Base-by-base conservation (phyloP, 257 asterid species). In the Dorcoceras hygrometricum region DNA sequence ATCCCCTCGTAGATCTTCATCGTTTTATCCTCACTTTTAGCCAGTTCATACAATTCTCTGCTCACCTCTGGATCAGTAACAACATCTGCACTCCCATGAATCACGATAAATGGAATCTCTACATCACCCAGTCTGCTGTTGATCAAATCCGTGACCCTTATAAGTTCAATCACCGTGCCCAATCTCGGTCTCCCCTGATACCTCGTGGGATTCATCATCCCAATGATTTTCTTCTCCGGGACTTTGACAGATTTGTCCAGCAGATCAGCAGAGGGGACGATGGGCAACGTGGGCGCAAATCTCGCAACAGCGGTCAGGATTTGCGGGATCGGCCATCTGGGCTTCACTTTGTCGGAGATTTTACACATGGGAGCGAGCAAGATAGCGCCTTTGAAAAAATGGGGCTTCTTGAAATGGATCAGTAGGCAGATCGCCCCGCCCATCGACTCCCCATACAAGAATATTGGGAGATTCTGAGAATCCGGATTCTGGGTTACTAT, bases 41-140 rank as follows among this genome's bases (percentile, higher is more conserved):
- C 87, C 87, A 63, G 1, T 57, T 80, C 79, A 78, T 87, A 86
- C 85, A 92, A 73, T 68, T 89, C 97, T 29, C 80, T 81, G 61
- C 98, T 92, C 73, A 89, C 97, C 36, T 79, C 82, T 0, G 95
- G 94, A 77, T 93, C 99, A 5, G 97, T 93, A 5, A 93, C 97
- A 36, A 83, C 91, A 69, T 89, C 98, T 0, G 81, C 95, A 65
- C 81, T 84, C 1, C 98, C 98, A 59, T 91, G 96, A 62, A 92
- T 68, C 69, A 87, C 93, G 6, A 89, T 57, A 26, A 92, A 87
- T 2, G 97, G 82, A 56, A 89, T 62, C n/a, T 57, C 71, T 7
- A 92, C 97, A 55, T 93, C 94, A 0, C 82, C n/a, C 75, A 89
- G 3, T 59, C 71, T 78, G 1, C 84, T 46, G 6, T 86, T 69